Base-by-base conservation (phyloP, 805 yeast genomes). In the Soucietia sequanensis region DNA sequence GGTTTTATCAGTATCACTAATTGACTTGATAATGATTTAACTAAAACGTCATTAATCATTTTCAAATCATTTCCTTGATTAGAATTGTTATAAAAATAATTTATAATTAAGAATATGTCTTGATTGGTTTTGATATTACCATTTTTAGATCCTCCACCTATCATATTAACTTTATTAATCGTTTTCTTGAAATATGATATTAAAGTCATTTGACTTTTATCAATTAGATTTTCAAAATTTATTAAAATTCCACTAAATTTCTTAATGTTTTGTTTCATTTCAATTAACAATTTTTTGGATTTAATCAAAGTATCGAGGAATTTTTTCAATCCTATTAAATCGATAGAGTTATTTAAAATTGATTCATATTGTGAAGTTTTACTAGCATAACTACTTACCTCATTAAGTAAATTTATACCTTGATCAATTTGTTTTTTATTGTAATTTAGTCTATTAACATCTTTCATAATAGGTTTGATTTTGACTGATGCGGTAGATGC, bases 401-500 rank as follows among this genome's bases (percentile, higher is more conserved):
- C 81, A 62, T 43, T 70, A 63, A 46, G 72, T 57, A 35, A 73
- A 65, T 15, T 71, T 65, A 78, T 54, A 3, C 81, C 76, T 20
- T 72, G 68, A 31, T 78, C 80, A 31, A 81, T 74, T 43, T 81
- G 81, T 26, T 62, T 55, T 46, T 79, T 81, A 42, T 78, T 71
- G 1, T 68, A 56, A 24, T 76, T 76, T 37, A 83, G 56, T 35
- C 68, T 64, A 43, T 76, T 77, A 32, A 84, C 82, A 38, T 78
- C 78, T 6, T 72, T 69, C 25, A 84, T 69, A 30, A 87, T 76
- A 1, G 97, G 96, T 32, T 77, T 75, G 47, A 91, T 78, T 16
- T 84, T 71, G 20, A 62, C 58, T 39, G 80, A 77, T 1, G 91
- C 83, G 15, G 69, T 67, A 16, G 66, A 52, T 5, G 89, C 72